phyloP scores from a whole-genome alignment of 176 grass and related monocot genomes.

The Eleusine indica region DNA sequence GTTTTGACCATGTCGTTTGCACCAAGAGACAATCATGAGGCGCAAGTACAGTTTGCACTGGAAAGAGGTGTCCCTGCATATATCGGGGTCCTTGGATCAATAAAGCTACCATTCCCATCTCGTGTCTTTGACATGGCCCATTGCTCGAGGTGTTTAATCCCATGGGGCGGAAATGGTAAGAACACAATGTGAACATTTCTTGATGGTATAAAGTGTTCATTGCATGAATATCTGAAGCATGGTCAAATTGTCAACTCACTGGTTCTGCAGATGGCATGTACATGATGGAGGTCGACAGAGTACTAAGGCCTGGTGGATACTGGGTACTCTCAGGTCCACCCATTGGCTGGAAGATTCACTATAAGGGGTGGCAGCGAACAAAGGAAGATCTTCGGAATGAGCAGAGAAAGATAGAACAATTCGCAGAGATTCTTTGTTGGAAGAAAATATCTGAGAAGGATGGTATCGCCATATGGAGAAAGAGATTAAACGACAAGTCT shows the following conservation, averaged over 20 bases:
- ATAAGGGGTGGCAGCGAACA: conserved; percentile 63
- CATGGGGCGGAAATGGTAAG: conserved; percentile 74
- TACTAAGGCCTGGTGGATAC: conserved; percentile 82
- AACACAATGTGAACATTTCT: conserved; percentile 13
- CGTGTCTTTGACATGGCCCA: conserved; percentile 87
- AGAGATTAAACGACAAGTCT: conserved; percentile 63
- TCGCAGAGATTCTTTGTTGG: conserved; percentile 79
- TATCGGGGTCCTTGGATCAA: conserved; percentile 79
- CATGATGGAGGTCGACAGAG: conserved; percentile 94
- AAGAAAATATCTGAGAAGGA: conserved; percentile 79
- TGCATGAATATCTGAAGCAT: conserved; percentile 22
- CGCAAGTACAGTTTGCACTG: conserved; percentile 90
- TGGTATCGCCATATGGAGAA: conserved; percentile 78
- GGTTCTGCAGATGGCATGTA: conserved; percentile 82
- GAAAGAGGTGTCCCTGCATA: conserved; percentile 92
- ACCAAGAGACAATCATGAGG: conserved; percentile 76
- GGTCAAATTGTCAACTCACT: neutral
- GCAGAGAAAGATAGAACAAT: conserved; percentile 79
- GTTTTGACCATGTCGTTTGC: conserved; percentile 90
- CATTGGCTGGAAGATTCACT: conserved; percentile 78
- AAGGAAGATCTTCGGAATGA: conserved; percentile 71
- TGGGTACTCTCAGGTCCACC: conserved; percentile 92
- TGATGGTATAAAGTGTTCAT: conserved; percentile 11
- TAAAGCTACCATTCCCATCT: conserved; percentile 70
- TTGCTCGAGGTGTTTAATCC: conserved; percentile 87